A percentile compares a stretch with the other conserved stretches of the same genome.
Conservation (phyloP, 768 basidiomycete genomes). For the Lactarius pseudohatsudake region DNA sequence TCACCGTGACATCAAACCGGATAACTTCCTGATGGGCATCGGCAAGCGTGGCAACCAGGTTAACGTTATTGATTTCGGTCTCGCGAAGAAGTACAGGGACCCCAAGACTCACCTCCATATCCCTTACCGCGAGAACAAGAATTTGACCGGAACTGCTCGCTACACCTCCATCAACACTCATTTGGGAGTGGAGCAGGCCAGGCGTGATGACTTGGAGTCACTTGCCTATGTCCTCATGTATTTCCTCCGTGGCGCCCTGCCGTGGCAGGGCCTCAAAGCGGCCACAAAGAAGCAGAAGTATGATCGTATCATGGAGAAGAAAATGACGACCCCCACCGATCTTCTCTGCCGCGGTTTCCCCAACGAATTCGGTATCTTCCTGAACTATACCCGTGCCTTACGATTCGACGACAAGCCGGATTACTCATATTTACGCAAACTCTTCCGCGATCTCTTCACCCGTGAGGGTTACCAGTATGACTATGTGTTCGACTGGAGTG, state of each 20-base stretch:
- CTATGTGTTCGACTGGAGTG: constrained; percentile 99
- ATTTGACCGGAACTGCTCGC: constrained; percentile 95
- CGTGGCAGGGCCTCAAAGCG: constrained; percentile 99
- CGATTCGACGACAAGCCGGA: constrained; percentile 99
- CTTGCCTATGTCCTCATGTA: constrained; percentile 99
- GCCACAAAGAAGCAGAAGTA: constrained; percentile 99
- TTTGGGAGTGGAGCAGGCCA: constrained; percentile 95
- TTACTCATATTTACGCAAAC: constrained; percentile 98
- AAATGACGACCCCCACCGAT: constrained; percentile 99
- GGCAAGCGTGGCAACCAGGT: constrained; percentile 99
- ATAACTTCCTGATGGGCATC: constrained; percentile 99
- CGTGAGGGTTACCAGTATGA: constrained; percentile 99
- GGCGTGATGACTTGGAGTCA: constrained; percentile 96
- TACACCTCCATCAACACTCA: constrained; percentile 99
- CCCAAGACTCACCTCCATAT: constrained; percentile 99
- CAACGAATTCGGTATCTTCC: constrained; percentile 98
- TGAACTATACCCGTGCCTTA: constrained; percentile 98
- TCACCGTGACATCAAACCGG: constrained; percentile 97
- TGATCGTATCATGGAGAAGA: constrained; percentile 99
- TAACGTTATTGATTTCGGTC: constrained; percentile 97
- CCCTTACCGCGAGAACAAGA: constrained; percentile 99
- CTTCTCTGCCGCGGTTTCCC: constrained; percentile 99
- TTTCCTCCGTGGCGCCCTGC: constrained; percentile 96
- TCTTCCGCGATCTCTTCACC: constrained; percentile 97
- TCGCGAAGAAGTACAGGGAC: constrained; percentile 99